Base-by-base conservation (phyloP, 2,329 filamentous ascomycete species). In the Calonectria leucothoes region DNA sequence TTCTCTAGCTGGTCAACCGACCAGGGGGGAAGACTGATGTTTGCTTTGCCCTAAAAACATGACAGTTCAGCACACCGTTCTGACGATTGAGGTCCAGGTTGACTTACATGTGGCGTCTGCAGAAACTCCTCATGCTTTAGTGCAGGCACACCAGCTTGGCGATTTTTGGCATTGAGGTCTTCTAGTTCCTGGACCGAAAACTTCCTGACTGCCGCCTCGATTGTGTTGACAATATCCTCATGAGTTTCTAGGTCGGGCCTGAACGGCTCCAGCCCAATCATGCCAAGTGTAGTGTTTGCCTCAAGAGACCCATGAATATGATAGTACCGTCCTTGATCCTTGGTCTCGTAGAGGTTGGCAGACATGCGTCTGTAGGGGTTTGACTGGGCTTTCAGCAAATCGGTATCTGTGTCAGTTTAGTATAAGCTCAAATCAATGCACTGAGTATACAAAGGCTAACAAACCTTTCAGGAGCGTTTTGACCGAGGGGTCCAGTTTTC, bases 291-390 rank as follows among this genome's bases (percentile, higher is more conserved):
- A 10, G 89, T 92, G 12, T 90, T 92, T 4, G 93, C 93, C 77
- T 95, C 93, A 0, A 95, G 84, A 0, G 93, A 95, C 55, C 93
- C 93, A 81, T 95, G 93, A 31, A 95, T 93, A 79, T 95, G 93
- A 80, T 94, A 95, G 79, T 91, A 95, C 80, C 93, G 88, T n/a
- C 89, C 90, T 1, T 87, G 84, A n/a, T 87, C 88, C 81, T 91
- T 92, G 11, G 93, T 94, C 78, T 89, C 87, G 83, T 94, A 95
- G 1, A 95, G 84, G 74, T 94, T 94, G 17, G 93, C 93, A 14
- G 93, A 94, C 83, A 95, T 88, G 74, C 93, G 91, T 12, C 93
- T 90, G 80, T 95, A 95, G 8, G 91, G 86, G 74, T 92, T 91
- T 2, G 93, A 94, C 81, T 95, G 94, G 1, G 94, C 94, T 74